Evolutionary conservation across 495 filamentous ascomycete genomes (phyloP).

Genomic region (Podospora conica): DNA sequence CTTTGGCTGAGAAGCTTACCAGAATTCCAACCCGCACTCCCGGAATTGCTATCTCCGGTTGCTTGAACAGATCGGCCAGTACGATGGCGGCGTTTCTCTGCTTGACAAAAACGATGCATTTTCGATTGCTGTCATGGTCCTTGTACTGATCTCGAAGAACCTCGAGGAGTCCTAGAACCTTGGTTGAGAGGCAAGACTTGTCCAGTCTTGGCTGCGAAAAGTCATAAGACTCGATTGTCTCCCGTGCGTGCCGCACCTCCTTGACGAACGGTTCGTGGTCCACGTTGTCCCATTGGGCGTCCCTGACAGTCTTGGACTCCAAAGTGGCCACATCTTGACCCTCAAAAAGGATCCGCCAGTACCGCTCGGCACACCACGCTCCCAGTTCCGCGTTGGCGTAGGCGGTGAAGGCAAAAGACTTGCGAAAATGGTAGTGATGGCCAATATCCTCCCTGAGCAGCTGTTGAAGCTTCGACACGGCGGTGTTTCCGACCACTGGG

Average conservation of each 20-base stretch:
- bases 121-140: constrained; percentile 43
- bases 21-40: constrained; percentile 62
- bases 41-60: constrained; percentile 45
- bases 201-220: constrained; percentile 41
- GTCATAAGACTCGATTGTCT: constrained; percentile 47
- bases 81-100: constrained; percentile 70
- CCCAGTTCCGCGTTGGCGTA: constrained; percentile 65
- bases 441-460: constrained; percentile 52
- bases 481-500: constrained; percentile 31
- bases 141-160: constrained; percentile 56
- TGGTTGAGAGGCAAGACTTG: constrained; percentile 55
- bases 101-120: constrained; percentile 86
- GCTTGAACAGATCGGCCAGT: constrained; percentile 58
- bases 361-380: constrained; percentile 77
- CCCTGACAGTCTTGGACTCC: constrained; percentile 49
- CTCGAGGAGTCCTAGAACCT: constrained; percentile 58
- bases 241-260: constrained; percentile 54
- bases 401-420: constrained; percentile 52
- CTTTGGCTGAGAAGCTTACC: constrained; percentile 44
- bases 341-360: constrained; percentile 67
- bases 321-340: constrained; percentile 60
- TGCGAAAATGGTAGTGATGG: constrained; percentile 50
- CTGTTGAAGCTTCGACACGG: constrained; percentile 59
- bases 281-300: constrained; percentile 29
- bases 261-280: constrained; percentile 44